Base-by-base conservation (phyloP, 2,329 filamentous ascomycete genomes). In the Diaporthe helianthi region DNA sequence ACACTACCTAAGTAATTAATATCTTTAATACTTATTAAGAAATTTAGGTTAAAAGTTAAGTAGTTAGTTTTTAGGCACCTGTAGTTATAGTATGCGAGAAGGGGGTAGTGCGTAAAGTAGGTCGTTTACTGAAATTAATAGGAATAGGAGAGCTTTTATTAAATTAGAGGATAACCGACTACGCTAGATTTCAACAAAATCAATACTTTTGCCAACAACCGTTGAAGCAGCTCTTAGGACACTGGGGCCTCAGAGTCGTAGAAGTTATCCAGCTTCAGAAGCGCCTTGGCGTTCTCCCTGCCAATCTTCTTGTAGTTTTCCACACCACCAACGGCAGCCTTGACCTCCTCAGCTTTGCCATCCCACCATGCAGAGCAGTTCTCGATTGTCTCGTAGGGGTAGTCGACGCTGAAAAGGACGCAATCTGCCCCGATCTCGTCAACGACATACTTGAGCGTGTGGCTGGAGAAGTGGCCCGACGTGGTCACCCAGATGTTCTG, bases 401-500 rank as follows among this genome's bases (percentile, higher is more conserved):
- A 86, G 72, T 87, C 85, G 3, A 86, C 82, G 1, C 80, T 83
- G 74, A 85, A 87, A n/a, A 87, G 72, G 46, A 86, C 83, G 0
- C 85, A 76, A 65, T 86, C 84, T 6, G 83, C 77, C 9, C 84
- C 81, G 33, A 88, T 77, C 72, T 86, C 81, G 24, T 79, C 78
- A 24, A 85, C 78, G 54, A 82, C 83, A 65, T 81, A 87, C 71
- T 86, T 79, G 53, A 88, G 75, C 0, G 84, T 85, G 1, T 82
- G 76, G 0, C 85, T 87, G 0, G 83, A 87, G 73, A 88, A 88
- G 74, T 88, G 83, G 0, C 86, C 86, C 67, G 80, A 83, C 0
- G 86, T 88, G 4, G 86, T 88, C 72, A 88, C 83, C 83, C 84
- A 88, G 68, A 88, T 78, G 75, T 88, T 88, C 47, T 82, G 72